Evolutionary conservation across 768 basidiomycete genomes (phyloP).

Genomic region (Ephemerocybe angulata): DNA sequence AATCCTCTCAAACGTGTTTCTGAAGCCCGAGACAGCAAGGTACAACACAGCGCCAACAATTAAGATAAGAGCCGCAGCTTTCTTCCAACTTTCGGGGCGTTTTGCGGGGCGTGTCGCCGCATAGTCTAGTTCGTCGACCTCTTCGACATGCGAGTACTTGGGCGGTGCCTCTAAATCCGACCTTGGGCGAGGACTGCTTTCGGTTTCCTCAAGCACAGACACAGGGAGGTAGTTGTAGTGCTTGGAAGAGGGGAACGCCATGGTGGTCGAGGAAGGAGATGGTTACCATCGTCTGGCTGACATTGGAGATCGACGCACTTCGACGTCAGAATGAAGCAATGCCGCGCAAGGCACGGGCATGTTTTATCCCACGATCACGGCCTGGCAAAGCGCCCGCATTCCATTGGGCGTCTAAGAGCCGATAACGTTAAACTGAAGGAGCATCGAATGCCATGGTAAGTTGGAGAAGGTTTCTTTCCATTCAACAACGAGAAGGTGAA

Average conservation of each 20-base stretch:
- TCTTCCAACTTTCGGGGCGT: constrained; percentile 3
- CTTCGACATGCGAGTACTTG: not conserved
- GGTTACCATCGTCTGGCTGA: not conserved
- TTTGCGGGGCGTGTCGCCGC: not conserved
- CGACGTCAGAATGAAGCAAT: not conserved
- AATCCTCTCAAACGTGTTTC: not conserved
- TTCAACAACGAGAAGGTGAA: no score
- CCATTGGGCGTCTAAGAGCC: not conserved
- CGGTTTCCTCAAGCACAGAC: not conserved
- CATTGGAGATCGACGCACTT: not conserved
- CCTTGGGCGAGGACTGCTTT: not conserved
- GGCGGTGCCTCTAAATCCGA: constrained; percentile 3
- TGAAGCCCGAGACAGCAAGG: constrained; percentile 8
- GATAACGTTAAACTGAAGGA: no score
- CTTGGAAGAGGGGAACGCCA: constrained; percentile 2
- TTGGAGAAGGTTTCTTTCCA: no score
- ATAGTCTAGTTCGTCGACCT: not conserved
- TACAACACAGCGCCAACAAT: constrained; percentile 14
- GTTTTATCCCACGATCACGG: not conserved
- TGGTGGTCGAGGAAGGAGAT: not conserved
- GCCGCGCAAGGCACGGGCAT: no score
- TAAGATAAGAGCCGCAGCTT: constrained; percentile 6
- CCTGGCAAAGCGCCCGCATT: not conserved
- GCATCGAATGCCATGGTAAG: no score
- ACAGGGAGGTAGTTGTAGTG: not conserved